A percentile compares a stretch with the other conserved stretches of the same genome.
Evolutionary conservation across 176 grass and related monocot species (phyloP).

Genomic region (sorghum (Sorghum bicolor)): Sorghum_bicolor_NCBIv3 NC_012870.2:66314501-66315000

Average conservation of each 20-base stretch:
- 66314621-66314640: neutral
- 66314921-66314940: slow-evolving; percentile 75
- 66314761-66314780: neutral
- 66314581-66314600: neutral
- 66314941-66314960: slow-evolving; percentile 35
- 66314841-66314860: slow-evolving; percentile 50
- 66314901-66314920: slow-evolving; percentile 51
- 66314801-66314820: neutral
- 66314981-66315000: neutral
- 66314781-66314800: neutral
- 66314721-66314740: slow-evolving; percentile 45
- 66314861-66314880: slow-evolving; percentile 77
- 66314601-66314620: neutral
- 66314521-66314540: slow-evolving; percentile 9
- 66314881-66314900: slow-evolving; percentile 44
- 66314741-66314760: neutral
- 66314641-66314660: slow-evolving; percentile 49
- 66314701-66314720: slow-evolving; percentile 66
- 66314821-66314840: slow-evolving; percentile 49
- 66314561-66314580: neutral
- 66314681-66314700: slow-evolving; percentile 94
- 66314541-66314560: neutral
- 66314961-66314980: slow-evolving; percentile 10
- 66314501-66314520: slow-evolving; percentile 10
- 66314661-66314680: slow-evolving; percentile 82